Percentiles rank a stretch among this genome's conserved stretches.
These are phyloP conservation scores for Hypomyces perniciosus DNA, from an alignment of 2,329 filamentous ascomycete species.

Conservation along the genomic window DNA sequence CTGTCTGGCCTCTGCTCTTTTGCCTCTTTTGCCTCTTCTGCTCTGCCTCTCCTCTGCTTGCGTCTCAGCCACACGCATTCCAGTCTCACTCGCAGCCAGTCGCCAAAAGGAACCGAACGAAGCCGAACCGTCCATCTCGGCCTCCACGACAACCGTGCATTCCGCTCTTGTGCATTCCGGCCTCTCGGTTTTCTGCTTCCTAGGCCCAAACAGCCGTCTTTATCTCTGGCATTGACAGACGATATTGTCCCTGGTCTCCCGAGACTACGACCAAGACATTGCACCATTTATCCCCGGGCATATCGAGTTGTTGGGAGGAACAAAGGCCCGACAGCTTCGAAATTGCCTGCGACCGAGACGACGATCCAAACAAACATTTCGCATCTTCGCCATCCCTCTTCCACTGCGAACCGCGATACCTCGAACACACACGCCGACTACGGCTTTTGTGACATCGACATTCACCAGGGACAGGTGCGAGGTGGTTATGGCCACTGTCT, in stretches of 20 bases:
- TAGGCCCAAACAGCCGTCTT: background rate
- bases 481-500: slow-evolving; percentile 8
- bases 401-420: background rate
- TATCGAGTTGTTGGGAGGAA: background rate
- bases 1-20: background rate
- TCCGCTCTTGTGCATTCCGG: slow-evolving; percentile 6
- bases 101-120: background rate
- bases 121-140: background rate
- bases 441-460: background rate
- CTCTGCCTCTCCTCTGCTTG: background rate
- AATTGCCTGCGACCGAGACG: background rate
- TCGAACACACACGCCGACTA: too few relatives aligned
- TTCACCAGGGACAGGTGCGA: background rate
- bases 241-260: background rate
- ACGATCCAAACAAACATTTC: background rate
- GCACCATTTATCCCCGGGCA: background rate
- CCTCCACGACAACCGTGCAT: background rate
- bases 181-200: background rate
- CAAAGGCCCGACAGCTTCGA: background rate
- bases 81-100: slow-evolving; percentile 4
- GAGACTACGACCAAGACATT: slow-evolving; percentile 3
- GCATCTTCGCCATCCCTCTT: background rate
- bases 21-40: background rate
- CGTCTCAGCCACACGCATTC: slow-evolving; percentile 11
- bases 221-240: slow-evolving; percentile 4